Conservation (phyloP, 106 monocot species). For the Cymbidium sinense region DNA sequence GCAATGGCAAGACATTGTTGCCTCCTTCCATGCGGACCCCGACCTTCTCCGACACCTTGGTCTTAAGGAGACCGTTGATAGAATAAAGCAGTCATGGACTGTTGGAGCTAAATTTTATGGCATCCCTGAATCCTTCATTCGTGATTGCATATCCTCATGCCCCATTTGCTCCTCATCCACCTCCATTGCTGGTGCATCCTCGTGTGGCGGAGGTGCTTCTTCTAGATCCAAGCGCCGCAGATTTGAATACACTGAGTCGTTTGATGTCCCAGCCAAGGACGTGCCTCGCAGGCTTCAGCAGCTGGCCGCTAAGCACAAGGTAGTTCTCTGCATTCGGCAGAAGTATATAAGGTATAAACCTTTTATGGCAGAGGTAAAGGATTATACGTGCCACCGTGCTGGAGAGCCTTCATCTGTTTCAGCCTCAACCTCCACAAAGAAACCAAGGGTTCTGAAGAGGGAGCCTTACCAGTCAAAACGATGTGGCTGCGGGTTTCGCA, state of each 20-base stretch:
- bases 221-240: slow-evolving; percentile 56
- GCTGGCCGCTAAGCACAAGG: slow-evolving; percentile 90
- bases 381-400: slow-evolving; percentile 94
- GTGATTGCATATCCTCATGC: slow-evolving; percentile 76
- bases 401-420: slow-evolving; percentile 63
- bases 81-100: slow-evolving; percentile 94
- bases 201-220: slow-evolving; percentile 2
- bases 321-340: slow-evolving; percentile 92
- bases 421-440: slow-evolving; percentile 40
- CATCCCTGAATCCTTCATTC: slow-evolving; percentile 88
- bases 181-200: slow-evolving; percentile 4
- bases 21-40: slow-evolving; percentile 68
- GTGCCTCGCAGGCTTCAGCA: slow-evolving; percentile 77
- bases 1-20: slow-evolving; percentile 87
- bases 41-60: slow-evolving; percentile 81
- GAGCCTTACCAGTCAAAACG: slow-evolving; percentile 95
- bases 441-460: slow-evolving; percentile 68
- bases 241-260: slow-evolving; percentile 93
- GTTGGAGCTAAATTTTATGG: slow-evolving; percentile 98
- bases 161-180: slow-evolving; percentile 45
- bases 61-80: slow-evolving; percentile 91
- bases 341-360: slow-evolving; percentile 97
- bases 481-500: slow-evolving; percentile 93
- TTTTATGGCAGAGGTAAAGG: slow-evolving; percentile 99
- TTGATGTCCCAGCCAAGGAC: slow-evolving; percentile 85